Conservation (phyloP, 2,329 filamentous ascomycete species). For the Pseudogymnoascus sp. region DNA sequence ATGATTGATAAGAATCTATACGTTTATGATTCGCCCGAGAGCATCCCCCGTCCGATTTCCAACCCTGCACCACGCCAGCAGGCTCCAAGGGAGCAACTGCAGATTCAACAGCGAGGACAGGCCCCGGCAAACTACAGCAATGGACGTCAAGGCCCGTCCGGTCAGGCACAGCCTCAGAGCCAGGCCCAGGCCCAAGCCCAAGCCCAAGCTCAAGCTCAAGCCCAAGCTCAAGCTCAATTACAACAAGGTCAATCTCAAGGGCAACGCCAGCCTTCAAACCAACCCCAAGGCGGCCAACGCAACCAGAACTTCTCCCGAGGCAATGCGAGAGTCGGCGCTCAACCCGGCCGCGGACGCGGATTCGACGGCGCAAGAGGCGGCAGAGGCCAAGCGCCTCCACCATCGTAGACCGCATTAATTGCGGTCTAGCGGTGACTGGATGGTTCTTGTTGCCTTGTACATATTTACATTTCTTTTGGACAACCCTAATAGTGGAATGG, state of each 20-base stretch:
- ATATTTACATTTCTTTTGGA: slow-evolving; percentile 24
- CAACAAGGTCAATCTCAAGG: not conserved
- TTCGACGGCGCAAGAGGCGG: slow-evolving; percentile 27
- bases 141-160: slow-evolving; percentile 22
- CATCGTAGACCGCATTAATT: slow-evolving; percentile 21
- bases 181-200: slow-evolving; percentile 20
- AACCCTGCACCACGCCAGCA: slow-evolving; percentile 34
- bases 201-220: slow-evolving; percentile 10
- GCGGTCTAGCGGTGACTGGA: slow-evolving; percentile 13
- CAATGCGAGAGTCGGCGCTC: slow-evolving; percentile 20
- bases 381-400: slow-evolving; percentile 24
- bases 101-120: slow-evolving; percentile 19
- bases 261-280: slow-evolving; percentile 1
- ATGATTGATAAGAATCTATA: slow-evolving; percentile 97
- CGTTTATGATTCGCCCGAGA: slow-evolving; percentile 94
- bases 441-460: slow-evolving; percentile 25
- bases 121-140: slow-evolving; percentile 21
- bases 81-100: slow-evolving; percentile 21
- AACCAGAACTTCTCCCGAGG: slow-evolving; percentile 24
- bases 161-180: slow-evolving; percentile 21
- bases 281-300: slow-evolving; percentile 23
- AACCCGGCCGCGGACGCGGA: slow-evolving; percentile 21
- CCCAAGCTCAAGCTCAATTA: not conserved
- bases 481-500: slow-evolving; percentile 16
- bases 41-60: slow-evolving; percentile 75